Evolutionary conservation across 768 basidiomycete genomes (phyloP).

Genomic region (Boletus pseudopeckii): DNA sequence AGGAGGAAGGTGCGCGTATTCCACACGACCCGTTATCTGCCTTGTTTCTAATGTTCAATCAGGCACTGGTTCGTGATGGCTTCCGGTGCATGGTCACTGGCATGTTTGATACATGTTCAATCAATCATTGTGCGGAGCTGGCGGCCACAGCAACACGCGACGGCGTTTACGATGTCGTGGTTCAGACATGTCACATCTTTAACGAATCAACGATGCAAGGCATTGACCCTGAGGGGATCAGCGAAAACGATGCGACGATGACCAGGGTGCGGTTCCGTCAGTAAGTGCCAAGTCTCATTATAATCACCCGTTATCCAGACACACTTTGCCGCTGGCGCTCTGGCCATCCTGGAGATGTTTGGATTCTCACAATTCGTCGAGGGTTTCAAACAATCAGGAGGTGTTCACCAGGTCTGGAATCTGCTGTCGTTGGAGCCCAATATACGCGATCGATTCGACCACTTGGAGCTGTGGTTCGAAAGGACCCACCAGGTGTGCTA

Average conservation of each 20-base stretch:
- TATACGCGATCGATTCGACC: rapidly evolving
- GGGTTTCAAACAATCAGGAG: background rate
- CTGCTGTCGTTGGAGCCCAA: background rate
- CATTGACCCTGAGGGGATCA: background rate
- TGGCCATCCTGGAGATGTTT: background rate
- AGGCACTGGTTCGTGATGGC: background rate
- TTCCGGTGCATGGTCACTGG: background rate
- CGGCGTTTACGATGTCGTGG: no score
- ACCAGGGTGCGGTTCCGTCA: no score
- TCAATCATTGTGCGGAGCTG: background rate
- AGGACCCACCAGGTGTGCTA: background rate
- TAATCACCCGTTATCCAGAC: background rate
- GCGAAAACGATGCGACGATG: background rate
- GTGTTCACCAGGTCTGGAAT: background rate
- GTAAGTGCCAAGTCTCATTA: background rate
- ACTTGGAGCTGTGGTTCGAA: background rate
- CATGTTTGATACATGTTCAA: background rate
- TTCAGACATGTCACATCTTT: background rate
- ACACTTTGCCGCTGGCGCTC: background rate
- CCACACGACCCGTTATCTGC: background rate
- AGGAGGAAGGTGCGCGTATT: background rate
- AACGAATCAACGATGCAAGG: background rate
- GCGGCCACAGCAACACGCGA: no score
- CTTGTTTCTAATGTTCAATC: background rate
- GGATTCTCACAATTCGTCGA: background rate